These are phyloP conservation scores for Heliamphora pulchella DNA, from an alignment of 179 eudicot species.

Conservation along the genomic window DNA sequence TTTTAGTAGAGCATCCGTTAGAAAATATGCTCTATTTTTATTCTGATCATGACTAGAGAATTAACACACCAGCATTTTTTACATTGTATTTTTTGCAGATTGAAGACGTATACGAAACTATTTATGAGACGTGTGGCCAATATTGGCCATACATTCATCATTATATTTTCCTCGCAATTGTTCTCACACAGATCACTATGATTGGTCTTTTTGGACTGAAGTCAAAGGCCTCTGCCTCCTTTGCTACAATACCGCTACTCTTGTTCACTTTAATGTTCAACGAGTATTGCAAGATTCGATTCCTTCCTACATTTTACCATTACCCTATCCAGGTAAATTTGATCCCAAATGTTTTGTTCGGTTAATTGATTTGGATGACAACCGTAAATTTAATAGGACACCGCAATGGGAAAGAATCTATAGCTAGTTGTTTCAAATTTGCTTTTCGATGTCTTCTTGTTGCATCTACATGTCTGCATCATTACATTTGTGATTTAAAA, in stretches of 20 bases:
- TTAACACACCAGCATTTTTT: background rate
- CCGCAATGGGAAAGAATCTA: background rate
- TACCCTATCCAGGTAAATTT: conserved; percentile 56
- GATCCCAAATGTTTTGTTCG: background rate
- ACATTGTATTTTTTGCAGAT: conserved; percentile 44
- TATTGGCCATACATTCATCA: conserved; percentile 89
- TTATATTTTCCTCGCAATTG: conserved; percentile 60
- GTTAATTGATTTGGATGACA: background rate
- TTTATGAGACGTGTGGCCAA: conserved; percentile 83
- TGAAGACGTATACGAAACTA: conserved; percentile 70
- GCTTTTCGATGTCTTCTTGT: background rate
- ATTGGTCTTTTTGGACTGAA: conserved; percentile 92
- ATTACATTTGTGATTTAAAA: background rate
- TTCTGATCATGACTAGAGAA: background rate
- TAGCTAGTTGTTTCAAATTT: background rate
- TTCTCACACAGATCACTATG: conserved; percentile 84
- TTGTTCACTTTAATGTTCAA: conserved; percentile 63
- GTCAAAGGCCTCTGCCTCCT: conserved; percentile 71
- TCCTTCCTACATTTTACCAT: conserved; percentile 66
- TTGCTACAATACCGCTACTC: conserved; percentile 71
- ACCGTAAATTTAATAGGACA: background rate
- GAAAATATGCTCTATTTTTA: background rate
- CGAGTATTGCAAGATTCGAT: conserved; percentile 88
- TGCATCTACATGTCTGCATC: background rate
- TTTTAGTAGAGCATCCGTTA: background rate